Evolutionary conservation across 1,139 yeast species (phyloP), one percentile per base, ranked within the genome.

Genomic region (Yarrowia galli): DNA sequence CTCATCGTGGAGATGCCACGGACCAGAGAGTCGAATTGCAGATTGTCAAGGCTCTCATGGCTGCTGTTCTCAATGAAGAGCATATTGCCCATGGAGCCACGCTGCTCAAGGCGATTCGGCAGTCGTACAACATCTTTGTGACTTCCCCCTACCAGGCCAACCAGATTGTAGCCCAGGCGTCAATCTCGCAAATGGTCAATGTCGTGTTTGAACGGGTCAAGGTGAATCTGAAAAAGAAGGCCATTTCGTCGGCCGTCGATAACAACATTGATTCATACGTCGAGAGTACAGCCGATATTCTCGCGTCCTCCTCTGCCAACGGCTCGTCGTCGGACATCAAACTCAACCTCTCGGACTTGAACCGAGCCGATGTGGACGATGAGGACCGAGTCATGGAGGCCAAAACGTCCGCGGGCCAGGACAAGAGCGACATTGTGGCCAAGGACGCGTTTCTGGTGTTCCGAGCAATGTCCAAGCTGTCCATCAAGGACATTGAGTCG

Each of bases 91-190:
- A 96, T 75, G 98, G 98, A 8, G 91, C 95, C 7, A 86, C 96
- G 0, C 81, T 96, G 67, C 82, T 96, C 71, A 91, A 90, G 74
- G 98, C 98, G 0, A 89, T 96, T 46, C 86, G 99, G 76, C 97
- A 92, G 75, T 91, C 95, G 23, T 95, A 95, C 79, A 93, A 92
- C 76, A 91, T 96, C 40, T 96, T 95, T 75, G 89, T 95, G 58
- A 84, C 92, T 70, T 92, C 98, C 0, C 82, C 89, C 71, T 87
- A 90, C 22, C 86, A 95, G 4, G 82, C 91, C 32, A 95, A 92
- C 75, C 99, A 95, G 78, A 91, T 95, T 0, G 89, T 93, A 69
- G 99, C 99, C 0, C 99, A 96, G 79, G 98, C 97, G 2, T 89
- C 96, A 12, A 83, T 96, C 71, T 91, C 97, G 3, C 99, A 96